phyloP scores from a whole-genome alignment of 1,284 basidiomycete species.

The Trichosporon asahii region DNA sequence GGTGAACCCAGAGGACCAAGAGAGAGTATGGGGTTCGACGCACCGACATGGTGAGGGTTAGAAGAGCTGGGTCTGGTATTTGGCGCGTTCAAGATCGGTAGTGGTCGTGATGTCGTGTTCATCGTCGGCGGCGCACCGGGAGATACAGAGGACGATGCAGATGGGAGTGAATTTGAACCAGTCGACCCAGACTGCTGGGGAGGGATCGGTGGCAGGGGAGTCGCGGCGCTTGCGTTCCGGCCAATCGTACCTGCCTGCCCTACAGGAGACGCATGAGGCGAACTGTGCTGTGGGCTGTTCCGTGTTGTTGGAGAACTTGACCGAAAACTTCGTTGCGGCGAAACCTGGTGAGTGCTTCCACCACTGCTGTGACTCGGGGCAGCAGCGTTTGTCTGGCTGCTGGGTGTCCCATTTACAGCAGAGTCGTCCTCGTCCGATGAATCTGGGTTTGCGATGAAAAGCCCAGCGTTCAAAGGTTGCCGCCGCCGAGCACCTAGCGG shows the following conservation, averaged over 20 bases:
- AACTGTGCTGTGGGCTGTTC: constrained; percentile 3
- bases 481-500: background rate
- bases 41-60: background rate
- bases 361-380: background rate
- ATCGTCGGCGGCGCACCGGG: background rate
- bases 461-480: background rate
- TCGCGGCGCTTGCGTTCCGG: background rate
- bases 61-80: background rate
- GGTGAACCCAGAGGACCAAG: background rate
- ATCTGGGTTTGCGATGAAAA: background rate
- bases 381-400: background rate
- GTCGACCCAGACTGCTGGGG: background rate
- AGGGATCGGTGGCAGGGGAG: background rate
- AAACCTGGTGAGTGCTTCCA: background rate
- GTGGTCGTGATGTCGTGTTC: background rate
- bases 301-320: background rate
- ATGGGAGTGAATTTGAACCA: background rate
- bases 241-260: background rate
- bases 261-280: background rate
- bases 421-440: background rate
- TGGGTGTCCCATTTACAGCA: background rate
- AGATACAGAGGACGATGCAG: background rate
- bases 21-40: background rate
- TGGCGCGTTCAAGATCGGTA: background rate
- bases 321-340: background rate